Evolutionary conservation across 2,329 filamentous ascomycete genomes (phyloP).

Genomic region (Zalaria obscura): DNA sequence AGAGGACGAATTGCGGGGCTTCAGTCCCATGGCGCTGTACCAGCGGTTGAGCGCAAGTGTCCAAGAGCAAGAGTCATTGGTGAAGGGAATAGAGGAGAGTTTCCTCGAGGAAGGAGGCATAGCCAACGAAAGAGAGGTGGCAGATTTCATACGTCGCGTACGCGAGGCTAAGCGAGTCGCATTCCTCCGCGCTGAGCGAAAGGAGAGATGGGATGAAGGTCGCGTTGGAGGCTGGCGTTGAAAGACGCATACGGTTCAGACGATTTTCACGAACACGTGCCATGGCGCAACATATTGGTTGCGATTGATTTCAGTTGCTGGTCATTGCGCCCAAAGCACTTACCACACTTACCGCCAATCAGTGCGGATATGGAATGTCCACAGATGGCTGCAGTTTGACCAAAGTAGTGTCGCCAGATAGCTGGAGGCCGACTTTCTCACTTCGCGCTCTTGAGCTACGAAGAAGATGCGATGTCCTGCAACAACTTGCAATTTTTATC

Average conservation of each 20-base stretch:
- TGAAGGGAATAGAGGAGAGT: conserved; percentile 77
- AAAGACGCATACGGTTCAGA: conserved; percentile 11
- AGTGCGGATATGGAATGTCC: no score
- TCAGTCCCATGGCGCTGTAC: conserved; percentile 77
- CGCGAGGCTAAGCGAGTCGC: conserved; percentile 65
- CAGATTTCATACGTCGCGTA: conserved; percentile 72
- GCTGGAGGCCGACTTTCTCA: no score
- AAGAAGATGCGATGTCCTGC: no score
- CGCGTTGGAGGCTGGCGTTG: conserved; percentile 87
- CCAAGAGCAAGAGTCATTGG: conserved; percentile 69
- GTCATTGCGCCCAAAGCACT: no score
- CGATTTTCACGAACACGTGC: no score
- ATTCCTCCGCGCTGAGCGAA: conserved; percentile 72
- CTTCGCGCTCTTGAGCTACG: no score
- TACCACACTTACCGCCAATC: no score
- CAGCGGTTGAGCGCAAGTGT: conserved; percentile 63
- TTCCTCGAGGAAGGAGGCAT: conserved; percentile 56
- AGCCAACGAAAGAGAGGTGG: conserved; percentile 66
- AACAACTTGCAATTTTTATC: no score
- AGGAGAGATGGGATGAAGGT: conserved; percentile 90
- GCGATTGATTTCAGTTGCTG: no score
- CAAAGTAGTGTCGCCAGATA: no score
- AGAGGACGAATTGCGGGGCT: conserved; percentile 70
- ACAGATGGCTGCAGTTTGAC: no score
- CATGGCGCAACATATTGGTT: no score